Percentiles rank a stretch among this genome's conserved stretches.
Evolutionary conservation across 2,329 filamentous ascomycete species (phyloP).

Genomic region (Fusarium sp.): DNA sequence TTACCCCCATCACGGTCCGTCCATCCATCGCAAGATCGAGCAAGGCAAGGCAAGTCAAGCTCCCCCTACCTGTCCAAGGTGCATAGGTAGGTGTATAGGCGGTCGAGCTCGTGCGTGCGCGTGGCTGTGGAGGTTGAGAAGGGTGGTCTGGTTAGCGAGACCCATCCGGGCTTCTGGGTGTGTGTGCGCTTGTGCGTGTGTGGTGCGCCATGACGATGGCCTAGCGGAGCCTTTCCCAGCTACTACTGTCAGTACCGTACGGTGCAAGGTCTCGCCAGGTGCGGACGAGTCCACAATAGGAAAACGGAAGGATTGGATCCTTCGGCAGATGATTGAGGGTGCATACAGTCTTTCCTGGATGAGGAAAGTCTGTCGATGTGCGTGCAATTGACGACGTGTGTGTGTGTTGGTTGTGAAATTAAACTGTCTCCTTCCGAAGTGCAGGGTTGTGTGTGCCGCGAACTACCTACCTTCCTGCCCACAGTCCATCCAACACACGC

Average conservation of each 20-base stretch:
- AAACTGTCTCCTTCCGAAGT: background rate
- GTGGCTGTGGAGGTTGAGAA: conserved; percentile 33
- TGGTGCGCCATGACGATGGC: conserved; percentile 5
- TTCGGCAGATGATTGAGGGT: conserved; percentile 18
- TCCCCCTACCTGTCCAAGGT: background rate
- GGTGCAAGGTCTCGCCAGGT: background rate
- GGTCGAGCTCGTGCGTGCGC: conserved; percentile 4
- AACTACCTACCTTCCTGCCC: background rate
- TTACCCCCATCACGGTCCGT: background rate
- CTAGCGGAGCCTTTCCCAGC: background rate
- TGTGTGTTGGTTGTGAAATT: background rate
- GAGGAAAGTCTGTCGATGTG: background rate
- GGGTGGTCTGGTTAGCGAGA: conserved; percentile 9
- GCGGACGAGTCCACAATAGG: conserved; percentile 8
- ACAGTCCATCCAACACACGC: background rate
- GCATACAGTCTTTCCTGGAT: background rate
- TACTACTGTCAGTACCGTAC: background rate
- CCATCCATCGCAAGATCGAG: background rate
- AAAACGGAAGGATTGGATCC: conserved; percentile 10
- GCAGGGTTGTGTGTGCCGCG: background rate
- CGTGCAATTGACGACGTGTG: background rate
- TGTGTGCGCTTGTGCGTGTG: background rate
- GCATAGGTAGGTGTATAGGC: background rate
- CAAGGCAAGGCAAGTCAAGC: background rate
- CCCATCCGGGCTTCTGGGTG: background rate